Evolutionary conservation across 202 grass and related monocot species (phyloP).

Genomic region (Elaeis oleifera): DNA sequence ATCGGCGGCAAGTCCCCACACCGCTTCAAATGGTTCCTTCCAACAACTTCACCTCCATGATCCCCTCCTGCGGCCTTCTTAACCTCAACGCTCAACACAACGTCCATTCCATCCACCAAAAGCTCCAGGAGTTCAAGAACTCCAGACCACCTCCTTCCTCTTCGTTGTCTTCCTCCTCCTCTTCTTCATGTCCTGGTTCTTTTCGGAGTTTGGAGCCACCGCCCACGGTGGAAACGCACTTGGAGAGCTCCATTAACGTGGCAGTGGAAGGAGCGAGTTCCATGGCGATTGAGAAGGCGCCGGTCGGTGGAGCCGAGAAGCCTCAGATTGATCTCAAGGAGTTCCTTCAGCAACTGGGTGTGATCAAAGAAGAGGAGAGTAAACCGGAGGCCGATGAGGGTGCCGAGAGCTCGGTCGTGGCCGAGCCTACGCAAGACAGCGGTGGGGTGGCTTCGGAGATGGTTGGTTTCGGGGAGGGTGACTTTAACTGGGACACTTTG

Average conservation of each 20-base stretch:
- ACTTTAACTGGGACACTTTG: conserved; percentile 24
- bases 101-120: conserved; percentile 90
- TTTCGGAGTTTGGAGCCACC: conserved; percentile 4
- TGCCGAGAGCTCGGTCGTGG: not conserved
- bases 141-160: not conserved
- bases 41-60: conserved; percentile 5
- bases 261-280: not conserved
- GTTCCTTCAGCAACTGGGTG: conserved; percentile 93
- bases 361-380: conserved; percentile 51
- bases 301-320: conserved; percentile 20
- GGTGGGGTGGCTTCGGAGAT: not conserved
- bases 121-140: conserved; percentile 81
- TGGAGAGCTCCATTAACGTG: not conserved
- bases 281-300: too few relatives aligned
- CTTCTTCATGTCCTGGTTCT: not conserved
- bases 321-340: conserved; percentile 97
- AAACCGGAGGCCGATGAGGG: not conserved
- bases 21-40: conserved; percentile 73
- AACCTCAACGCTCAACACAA: conserved; percentile 99
- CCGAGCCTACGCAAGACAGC: not conserved
- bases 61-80: conserved; percentile 55
- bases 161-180: not conserved
- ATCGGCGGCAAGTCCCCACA: conserved; percentile 40
- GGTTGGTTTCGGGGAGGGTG: conserved; percentile 9
- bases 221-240: conserved; percentile 6